Evolutionary conservation across 768 basidiomycete species (phyloP).

Genomic region (Leccinum variicolor): DNA sequence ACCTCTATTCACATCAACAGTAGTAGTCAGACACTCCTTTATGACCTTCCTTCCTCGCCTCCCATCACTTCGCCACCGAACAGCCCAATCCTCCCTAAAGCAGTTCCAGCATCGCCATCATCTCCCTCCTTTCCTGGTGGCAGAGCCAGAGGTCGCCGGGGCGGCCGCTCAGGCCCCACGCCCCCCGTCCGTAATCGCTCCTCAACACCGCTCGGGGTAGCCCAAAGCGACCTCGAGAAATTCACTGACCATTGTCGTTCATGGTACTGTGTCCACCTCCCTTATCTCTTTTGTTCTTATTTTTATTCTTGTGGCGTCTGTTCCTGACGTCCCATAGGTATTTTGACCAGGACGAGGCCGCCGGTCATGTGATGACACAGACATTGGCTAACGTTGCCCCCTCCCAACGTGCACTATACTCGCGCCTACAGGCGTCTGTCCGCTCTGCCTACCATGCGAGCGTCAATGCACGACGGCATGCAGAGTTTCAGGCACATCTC

Average conservation of each 20-base stretch:
- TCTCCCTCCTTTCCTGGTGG: slow-evolving; percentile 51
- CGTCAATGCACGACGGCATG: slow-evolving; percentile 68
- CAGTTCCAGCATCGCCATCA: slow-evolving; percentile 47
- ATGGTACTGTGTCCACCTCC: slow-evolving; percentile 48
- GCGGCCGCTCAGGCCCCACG: slow-evolving; percentile 46
- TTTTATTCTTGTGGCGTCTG: background rate
- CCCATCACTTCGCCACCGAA: slow-evolving; percentile 53
- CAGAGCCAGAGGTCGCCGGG: slow-evolving; percentile 48
- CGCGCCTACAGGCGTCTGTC: slow-evolving; percentile 81
- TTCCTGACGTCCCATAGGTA: slow-evolving; percentile 52
- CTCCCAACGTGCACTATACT: slow-evolving; percentile 83
- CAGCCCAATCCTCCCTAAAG: slow-evolving; percentile 42
- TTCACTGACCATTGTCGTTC: slow-evolving; percentile 76
- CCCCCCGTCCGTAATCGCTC: slow-evolving; percentile 62
- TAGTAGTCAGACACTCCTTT: slow-evolving; percentile 62
- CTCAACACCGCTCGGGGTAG: slow-evolving; percentile 63
- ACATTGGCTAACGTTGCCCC: slow-evolving; percentile 76
- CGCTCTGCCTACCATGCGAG: slow-evolving; percentile 83
- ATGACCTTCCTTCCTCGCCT: slow-evolving; percentile 65
- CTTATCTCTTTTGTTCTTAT: background rate
- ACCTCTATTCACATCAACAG: slow-evolving; percentile 41
- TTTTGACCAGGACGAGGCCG: slow-evolving; percentile 74
- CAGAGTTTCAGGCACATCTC: slow-evolving; percentile 85
- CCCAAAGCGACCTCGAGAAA: slow-evolving; percentile 67
- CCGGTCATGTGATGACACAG: slow-evolving; percentile 78